Percentiles rank a stretch among this genome's conserved stretches.
Evolutionary conservation across 148 eudicot species (phyloP).

Genomic region (Nepenthes gracilis): DNA sequence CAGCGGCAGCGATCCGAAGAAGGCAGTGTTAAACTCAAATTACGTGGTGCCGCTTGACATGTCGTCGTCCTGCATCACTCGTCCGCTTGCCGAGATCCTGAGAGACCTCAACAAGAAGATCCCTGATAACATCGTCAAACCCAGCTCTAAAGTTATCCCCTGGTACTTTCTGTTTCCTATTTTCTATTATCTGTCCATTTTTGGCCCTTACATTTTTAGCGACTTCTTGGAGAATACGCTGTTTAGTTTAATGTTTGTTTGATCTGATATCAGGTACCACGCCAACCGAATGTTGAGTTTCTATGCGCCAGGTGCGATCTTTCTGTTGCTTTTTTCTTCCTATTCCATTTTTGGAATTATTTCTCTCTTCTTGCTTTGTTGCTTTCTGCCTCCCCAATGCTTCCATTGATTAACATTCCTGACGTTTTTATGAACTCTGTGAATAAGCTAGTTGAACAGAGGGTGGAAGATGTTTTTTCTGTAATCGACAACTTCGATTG

Average conservation of each 20-base stretch:
- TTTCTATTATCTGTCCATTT: background rate
- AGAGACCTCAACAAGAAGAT: slow-evolving; percentile 85
- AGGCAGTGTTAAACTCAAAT: slow-evolving; percentile 45
- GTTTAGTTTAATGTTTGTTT: background rate
- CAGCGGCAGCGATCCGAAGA: slow-evolving; percentile 20
- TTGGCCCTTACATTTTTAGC: background rate
- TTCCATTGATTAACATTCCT: background rate
- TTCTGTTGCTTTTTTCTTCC: background rate
- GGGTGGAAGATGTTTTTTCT: background rate
- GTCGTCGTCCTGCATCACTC: slow-evolving; percentile 58
- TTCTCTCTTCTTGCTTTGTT: background rate
- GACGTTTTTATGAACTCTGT: background rate
- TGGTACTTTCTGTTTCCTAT: slow-evolving; percentile 26
- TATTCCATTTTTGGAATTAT: background rate
- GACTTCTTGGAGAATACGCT: background rate
- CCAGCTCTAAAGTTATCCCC: slow-evolving; percentile 43
- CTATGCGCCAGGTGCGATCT: slow-evolving; percentile 79
- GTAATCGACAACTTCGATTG: too few relatives aligned
- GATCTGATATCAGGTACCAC: slow-evolving; percentile 53
- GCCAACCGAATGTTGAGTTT: slow-evolving; percentile 95
- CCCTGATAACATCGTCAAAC: slow-evolving; percentile 60
- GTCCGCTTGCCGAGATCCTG: slow-evolving; percentile 81
- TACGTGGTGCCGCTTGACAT: slow-evolving; percentile 82
- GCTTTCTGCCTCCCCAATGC: background rate
- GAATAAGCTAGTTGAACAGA: background rate